Conservation (phyloP, 1,284 basidiomycete genomes). For the Irpex lacteus region DNA sequence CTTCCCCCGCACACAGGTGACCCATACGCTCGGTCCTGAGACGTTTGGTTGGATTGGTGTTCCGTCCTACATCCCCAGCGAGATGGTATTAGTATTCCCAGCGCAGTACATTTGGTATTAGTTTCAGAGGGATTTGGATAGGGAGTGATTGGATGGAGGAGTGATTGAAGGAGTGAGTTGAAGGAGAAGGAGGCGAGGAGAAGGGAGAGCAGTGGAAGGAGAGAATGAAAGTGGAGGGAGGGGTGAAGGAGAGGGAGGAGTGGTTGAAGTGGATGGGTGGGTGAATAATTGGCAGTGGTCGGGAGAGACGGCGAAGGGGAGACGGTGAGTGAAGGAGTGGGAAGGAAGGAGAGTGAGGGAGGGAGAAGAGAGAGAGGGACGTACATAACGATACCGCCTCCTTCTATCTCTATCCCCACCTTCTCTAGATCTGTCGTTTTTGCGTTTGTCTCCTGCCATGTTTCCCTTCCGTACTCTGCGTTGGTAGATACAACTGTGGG, state of each 20-base stretch:
- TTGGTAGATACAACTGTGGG: too few relatives aligned
- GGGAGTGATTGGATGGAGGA: neutral
- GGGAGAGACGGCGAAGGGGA: too few relatives aligned
- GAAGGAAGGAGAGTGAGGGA: too few relatives aligned
- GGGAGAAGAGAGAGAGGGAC: neutral
- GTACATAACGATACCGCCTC: constrained; percentile 23
- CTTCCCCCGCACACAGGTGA: constrained; percentile 77
- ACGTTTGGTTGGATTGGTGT: constrained; percentile 60
- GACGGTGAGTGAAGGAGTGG: too few relatives aligned
- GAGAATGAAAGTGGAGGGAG: too few relatives aligned
- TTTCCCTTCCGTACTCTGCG: neutral
- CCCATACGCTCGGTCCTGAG: constrained; percentile 80
- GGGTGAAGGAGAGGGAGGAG: too few relatives aligned
- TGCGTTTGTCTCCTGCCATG: constrained; percentile 19
- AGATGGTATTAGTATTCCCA: neutral
- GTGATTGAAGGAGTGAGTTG: too few relatives aligned
- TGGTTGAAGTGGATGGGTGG: too few relatives aligned
- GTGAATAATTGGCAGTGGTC: too few relatives aligned
- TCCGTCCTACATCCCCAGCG: constrained; percentile 44
- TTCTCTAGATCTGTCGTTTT: constrained; percentile 23
- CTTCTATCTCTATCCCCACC: constrained; percentile 19
- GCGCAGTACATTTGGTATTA: too few relatives aligned
- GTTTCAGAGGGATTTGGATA: neutral
- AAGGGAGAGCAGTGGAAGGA: too few relatives aligned
- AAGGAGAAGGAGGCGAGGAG: too few relatives aligned